These are phyloP conservation scores for Salix caprea DNA, from an alignment of 345 rosid genomes.

Conservation along the genomic window DNA sequence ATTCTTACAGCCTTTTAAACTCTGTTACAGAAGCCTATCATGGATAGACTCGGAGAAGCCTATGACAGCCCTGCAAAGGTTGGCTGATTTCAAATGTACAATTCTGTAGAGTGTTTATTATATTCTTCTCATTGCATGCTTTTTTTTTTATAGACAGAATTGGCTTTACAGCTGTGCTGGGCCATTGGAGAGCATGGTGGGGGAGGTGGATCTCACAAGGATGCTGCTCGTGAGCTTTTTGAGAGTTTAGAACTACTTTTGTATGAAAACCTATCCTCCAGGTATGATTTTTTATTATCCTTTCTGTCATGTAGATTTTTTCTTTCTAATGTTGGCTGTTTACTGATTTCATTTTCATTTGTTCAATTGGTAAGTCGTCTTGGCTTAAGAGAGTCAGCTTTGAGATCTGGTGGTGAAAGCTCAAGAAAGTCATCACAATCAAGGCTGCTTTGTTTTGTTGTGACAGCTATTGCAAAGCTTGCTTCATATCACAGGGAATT, in stretches of 20 bases:
- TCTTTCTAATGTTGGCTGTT: background rate
- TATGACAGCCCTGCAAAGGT: slow-evolving; percentile 91
- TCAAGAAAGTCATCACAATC: slow-evolving; percentile 62
- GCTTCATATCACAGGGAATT: slow-evolving; percentile 80
- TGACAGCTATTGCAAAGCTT: slow-evolving; percentile 88
- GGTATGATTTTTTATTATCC: slow-evolving; percentile 37
- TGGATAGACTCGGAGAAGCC: slow-evolving; percentile 92
- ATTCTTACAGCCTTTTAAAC: background rate
- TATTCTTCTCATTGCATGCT: background rate
- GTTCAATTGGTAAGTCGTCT: slow-evolving; percentile 51
- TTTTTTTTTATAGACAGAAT: slow-evolving; percentile 50
- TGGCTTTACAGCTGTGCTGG: slow-evolving; percentile 95
- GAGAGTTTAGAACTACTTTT: slow-evolving; percentile 89
- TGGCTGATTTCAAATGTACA: slow-evolving; percentile 11
- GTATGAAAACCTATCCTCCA: slow-evolving; percentile 85
- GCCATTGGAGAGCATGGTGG: slow-evolving; percentile 98
- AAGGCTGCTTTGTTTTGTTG: slow-evolving; percentile 89
- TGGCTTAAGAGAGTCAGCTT: slow-evolving; percentile 61
- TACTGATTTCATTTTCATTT: slow-evolving; percentile 3
- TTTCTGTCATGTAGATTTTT: background rate
- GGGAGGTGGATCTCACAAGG: slow-evolving; percentile 79
- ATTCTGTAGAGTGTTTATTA: background rate
- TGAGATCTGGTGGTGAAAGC: slow-evolving; percentile 32
- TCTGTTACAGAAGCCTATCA: slow-evolving; percentile 79
- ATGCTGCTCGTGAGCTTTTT: slow-evolving; percentile 93